phyloP scores from a whole-genome alignment of 148 eudicot genomes.

The Linanthus parryae region DNA sequence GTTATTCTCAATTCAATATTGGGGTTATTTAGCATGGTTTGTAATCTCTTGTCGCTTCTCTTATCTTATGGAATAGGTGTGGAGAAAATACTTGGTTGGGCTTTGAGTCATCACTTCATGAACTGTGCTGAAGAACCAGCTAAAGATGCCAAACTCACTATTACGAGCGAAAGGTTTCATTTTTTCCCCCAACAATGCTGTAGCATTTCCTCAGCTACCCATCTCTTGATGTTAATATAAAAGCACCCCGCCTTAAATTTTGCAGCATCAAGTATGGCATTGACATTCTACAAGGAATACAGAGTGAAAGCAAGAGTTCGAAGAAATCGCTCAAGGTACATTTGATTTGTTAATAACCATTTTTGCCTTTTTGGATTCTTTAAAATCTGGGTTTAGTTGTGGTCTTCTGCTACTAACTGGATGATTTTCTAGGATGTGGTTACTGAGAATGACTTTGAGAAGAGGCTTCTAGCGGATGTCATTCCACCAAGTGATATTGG shows the following conservation, averaged over 20 bases:
- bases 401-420: not conserved
- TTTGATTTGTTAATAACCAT: not conserved
- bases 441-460: constrained; percentile 93
- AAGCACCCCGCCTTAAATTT: constrained; percentile 4
- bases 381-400: not conserved
- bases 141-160: constrained; percentile 50
- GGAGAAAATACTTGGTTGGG: constrained; percentile 92
- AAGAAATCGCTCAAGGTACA: constrained; percentile 90
- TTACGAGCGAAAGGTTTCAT: constrained; percentile 67
- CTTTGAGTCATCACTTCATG: constrained; percentile 84
- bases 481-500: constrained; percentile 92
- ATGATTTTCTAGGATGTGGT: constrained; percentile 71
- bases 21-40: not conserved
- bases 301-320: constrained; percentile 66
- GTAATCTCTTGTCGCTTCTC: constrained; percentile 3
- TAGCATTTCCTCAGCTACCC: not conserved
- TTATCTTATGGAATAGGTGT: constrained; percentile 38
- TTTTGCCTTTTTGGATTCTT: not conserved
- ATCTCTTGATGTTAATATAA: not conserved
- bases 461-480: constrained; percentile 75
- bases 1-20: not conserved
- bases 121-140: constrained; percentile 35
- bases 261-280: constrained; percentile 72
- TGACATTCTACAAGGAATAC: constrained; percentile 62
- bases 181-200: not conserved